Conservation (phyloP, 139 green algal species). For the Nannochloris sp. region DNA sequence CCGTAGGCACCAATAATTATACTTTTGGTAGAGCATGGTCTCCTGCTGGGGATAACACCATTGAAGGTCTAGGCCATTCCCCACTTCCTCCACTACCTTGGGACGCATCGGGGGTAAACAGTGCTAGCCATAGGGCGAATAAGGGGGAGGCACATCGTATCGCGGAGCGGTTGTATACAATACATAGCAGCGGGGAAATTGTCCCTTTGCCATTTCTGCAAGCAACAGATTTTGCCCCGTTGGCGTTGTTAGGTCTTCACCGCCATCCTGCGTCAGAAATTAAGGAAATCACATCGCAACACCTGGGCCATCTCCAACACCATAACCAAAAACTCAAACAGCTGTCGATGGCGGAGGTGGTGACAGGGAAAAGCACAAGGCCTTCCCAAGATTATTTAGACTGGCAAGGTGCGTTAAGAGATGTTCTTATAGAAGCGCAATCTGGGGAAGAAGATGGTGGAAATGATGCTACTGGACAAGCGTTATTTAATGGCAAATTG, state of each 20-base stretch:
- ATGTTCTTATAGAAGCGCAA: not conserved
- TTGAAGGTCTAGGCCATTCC: no score
- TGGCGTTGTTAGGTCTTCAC: conserved; percentile 49
- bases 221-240: conserved; percentile 50
- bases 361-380: not conserved
- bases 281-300: not conserved
- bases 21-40: not conserved
- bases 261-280: not conserved
- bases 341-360: not conserved
- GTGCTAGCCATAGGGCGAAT: not conserved
- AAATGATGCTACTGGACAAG: not conserved
- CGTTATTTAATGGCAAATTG: not conserved
- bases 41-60: not conserved
- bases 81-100: not conserved
- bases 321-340: not conserved
- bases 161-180: conserved; percentile 48
- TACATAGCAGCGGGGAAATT: conserved; percentile 60
- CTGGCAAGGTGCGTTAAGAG: not conserved
- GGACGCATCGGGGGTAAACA: no score
- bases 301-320: not conserved
- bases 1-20: no score
- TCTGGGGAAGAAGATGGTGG: not conserved
- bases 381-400: no score
- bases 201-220: conserved; percentile 77
- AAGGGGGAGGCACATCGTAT: conserved; percentile 17